Percentiles rank a stretch among this genome's conserved stretches.
phyloP scores from a whole-genome alignment of 257 asterid species.

The Primulina tabacum region DNA sequence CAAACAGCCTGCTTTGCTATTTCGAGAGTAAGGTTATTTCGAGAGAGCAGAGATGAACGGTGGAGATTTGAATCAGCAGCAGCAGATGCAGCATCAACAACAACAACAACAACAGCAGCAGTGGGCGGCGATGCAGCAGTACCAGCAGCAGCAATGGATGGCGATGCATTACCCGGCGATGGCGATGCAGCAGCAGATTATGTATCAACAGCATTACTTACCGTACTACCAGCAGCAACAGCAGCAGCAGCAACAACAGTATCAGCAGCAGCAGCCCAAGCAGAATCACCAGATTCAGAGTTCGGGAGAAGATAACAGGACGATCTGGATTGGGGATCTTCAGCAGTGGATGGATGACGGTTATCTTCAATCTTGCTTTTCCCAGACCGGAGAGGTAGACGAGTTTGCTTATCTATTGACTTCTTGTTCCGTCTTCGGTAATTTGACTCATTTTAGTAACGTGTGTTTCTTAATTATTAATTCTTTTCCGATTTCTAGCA shows the following conservation, averaged over 20 bases:
- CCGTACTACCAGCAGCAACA: slow-evolving; percentile 67
- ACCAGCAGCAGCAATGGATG: slow-evolving; percentile 88
- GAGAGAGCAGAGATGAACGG: slow-evolving; percentile 52
- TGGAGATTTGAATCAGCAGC: slow-evolving; percentile 71
- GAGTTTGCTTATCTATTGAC: background rate
- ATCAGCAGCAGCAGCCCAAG: slow-evolving; percentile 33
- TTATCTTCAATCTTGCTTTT: slow-evolving; percentile 77
- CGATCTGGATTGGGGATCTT: slow-evolving; percentile 99
- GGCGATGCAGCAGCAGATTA: slow-evolving; percentile 84
- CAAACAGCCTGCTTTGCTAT: slow-evolving; percentile 42
- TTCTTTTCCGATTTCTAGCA: background rate
- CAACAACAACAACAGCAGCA: slow-evolving; percentile 66
- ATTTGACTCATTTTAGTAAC: slow-evolving; percentile 15
- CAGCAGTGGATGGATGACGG: slow-evolving; percentile 96
- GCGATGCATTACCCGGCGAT: slow-evolving; percentile 89
- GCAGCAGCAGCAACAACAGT: slow-evolving; percentile 44
- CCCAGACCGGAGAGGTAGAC: slow-evolving; percentile 71
- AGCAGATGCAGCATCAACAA: slow-evolving; percentile 51
- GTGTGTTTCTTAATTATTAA: background rate
- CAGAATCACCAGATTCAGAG: slow-evolving; percentile 62
- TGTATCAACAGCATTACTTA: slow-evolving; percentile 78
- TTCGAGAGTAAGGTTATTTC: slow-evolving; percentile 24
- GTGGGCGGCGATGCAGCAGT: slow-evolving; percentile 95
- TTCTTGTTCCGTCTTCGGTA: background rate
- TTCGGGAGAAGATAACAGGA: slow-evolving; percentile 71